Base-by-base conservation (phyloP, 148 eudicot species). In the Nepenthes gracilis region DNA sequence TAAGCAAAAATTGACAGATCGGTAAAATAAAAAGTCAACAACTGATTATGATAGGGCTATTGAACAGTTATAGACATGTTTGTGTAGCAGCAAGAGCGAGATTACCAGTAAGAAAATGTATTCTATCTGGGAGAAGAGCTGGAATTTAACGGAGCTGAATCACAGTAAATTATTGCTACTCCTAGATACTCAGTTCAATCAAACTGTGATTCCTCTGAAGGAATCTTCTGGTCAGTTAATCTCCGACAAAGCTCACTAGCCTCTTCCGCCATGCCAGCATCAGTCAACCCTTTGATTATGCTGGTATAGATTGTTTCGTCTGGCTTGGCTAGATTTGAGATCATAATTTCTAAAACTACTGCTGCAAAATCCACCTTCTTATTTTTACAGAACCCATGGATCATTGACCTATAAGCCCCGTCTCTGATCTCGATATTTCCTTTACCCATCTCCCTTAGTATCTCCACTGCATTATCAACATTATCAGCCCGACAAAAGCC, bases 221-320 rank as follows among this genome's bases (percentile, higher is more conserved):
- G 63, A 60, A 77, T 63, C 43, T 77, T 78, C 80, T 77, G 70
- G 43, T 75, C 85, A 34, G 65, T 61, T 66, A 88, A 71, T 73
- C 75, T 85, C 48, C 64, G 58, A 14, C 59, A 66, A 48, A 92
- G 70, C 57, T 74, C 73, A 14, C 12, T 14, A 63, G 94, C 90
- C 71, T 77, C 88, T 63, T 80, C 81, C 12, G 40, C 66, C 94
- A 85, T 78, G 45, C 94, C 90, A 58, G 79, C 66, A 43, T 76
- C 73, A 68, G 80, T 76, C 43, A 88, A 38, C n/a, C 85, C 81
- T 54, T 70, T 68, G 11, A 88, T 52, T 36, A 92, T 64, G 36
- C 48, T 69, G 15, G 70, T 63, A 74, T 70, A 83, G 13, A 85
- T 34, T 1, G 61, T 36, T 3, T 64, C 72, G 64, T 65, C 70